phyloP scores from a whole-genome alignment of 129 eudicot species.

The Pulicaria dysenterica region DNA sequence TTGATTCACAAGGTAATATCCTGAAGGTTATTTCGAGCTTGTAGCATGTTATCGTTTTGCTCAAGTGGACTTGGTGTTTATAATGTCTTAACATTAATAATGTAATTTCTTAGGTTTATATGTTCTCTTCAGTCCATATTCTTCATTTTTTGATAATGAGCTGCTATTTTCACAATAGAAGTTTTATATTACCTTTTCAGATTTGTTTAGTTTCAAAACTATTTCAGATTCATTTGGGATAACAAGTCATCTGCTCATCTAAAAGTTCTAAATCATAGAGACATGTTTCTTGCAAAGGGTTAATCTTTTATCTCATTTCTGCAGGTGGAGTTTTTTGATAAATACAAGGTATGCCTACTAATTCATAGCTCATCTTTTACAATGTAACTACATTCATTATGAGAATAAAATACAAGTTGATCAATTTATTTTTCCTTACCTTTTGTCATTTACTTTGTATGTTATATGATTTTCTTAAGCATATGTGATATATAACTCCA shows the following conservation, averaged over 20 bases:
- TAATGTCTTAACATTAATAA: no score
- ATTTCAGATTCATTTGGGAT: not conserved
- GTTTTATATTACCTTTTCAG: constrained; percentile 3
- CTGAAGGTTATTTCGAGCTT: no score
- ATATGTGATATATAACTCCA: not conserved
- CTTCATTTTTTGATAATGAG: not conserved
- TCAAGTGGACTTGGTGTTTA: no score
- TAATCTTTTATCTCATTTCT: constrained; percentile 31
- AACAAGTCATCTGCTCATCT: constrained; percentile 17
- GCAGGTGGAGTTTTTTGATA: constrained; percentile 97
- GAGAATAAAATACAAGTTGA: constrained; percentile 3
- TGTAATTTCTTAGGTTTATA: not conserved
- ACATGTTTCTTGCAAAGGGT: constrained; percentile 15
- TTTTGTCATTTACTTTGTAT: constrained; percentile 6
- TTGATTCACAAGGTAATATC: constrained; percentile 80
- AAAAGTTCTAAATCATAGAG: not conserved
- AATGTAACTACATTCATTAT: not conserved
- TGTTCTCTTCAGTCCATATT: not conserved
- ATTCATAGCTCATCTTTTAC: not conserved
- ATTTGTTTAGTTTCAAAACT: not conserved
- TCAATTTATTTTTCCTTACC: not conserved
- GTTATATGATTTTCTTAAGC: not conserved
- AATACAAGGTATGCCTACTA: constrained; percentile 69
- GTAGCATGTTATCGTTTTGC: no score
- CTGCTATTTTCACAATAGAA: constrained; percentile 8